Evolutionary conservation across 768 basidiomycete genomes (phyloP).

Genomic region (Holtermanniella nyarrowii): DNA sequence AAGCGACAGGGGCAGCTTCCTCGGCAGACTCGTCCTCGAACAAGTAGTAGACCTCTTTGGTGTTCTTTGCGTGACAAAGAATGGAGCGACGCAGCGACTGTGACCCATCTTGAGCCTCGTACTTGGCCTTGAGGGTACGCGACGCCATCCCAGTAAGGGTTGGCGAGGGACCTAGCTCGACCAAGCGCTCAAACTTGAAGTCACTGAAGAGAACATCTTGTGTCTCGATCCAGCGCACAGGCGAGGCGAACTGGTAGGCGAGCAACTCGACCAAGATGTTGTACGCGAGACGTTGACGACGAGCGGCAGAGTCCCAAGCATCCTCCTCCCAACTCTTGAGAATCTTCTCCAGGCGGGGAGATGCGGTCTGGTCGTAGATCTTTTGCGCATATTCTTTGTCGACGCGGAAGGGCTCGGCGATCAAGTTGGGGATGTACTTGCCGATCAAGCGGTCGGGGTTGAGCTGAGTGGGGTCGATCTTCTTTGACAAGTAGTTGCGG

Average conservation of each 20-base stretch:
- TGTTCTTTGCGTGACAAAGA: constrained; percentile 87
- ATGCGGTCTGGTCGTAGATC: constrained; percentile 93
- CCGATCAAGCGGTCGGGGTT: constrained; percentile 90
- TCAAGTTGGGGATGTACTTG: constrained; percentile 94
- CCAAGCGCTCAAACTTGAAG: constrained; percentile 81
- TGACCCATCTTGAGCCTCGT: constrained; percentile 80
- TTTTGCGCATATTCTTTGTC: constrained; percentile 70
- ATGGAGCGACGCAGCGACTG: constrained; percentile 66
- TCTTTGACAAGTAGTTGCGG: constrained; percentile 95
- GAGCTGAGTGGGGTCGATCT: constrained; percentile 81
- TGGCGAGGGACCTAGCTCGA: constrained; percentile 93
- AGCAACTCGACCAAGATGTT: constrained; percentile 92
- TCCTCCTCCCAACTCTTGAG: constrained; percentile 88
- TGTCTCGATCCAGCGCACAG: constrained; percentile 98
- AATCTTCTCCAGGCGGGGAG: constrained; percentile 90
- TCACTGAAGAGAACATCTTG: constrained; percentile 84
- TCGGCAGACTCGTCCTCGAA: constrained; percentile 73
- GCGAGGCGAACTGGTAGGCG: constrained; percentile 83
- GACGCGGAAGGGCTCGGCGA: constrained; percentile 45
- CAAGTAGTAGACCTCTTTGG: constrained; percentile 94
- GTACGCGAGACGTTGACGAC: constrained; percentile 89
- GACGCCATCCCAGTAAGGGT: constrained; percentile 64
- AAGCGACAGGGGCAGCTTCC: constrained; percentile 37
- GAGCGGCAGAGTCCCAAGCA: constrained; percentile 65
- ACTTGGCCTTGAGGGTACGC: constrained; percentile 52